Base-by-base conservation (phyloP, 2,329 filamentous ascomycete genomes). In the Xylariaceae sp. region DNA sequence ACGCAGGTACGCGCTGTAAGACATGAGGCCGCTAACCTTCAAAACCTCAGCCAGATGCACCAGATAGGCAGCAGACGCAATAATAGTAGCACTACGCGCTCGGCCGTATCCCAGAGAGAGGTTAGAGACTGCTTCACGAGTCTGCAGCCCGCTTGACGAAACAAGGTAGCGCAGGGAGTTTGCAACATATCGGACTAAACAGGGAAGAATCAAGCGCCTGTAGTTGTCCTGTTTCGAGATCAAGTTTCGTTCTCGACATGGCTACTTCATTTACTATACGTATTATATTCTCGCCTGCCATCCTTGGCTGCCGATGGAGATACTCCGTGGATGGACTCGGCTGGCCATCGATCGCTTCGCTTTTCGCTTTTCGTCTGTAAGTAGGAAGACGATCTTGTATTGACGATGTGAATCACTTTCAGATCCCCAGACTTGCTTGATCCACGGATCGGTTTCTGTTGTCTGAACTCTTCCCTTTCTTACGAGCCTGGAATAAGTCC, bases 141-240 rank as follows among this genome's bases (percentile, higher is more conserved):
- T 48, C n/a, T n/a, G n/a, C n/a, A n/a, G n/a, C n/a, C 37, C 40
- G 46, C 42, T 39, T 43, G 33, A 44, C 48, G 45, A 49, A 50
- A 54, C 45, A 42, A 40, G 45, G 37, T 37, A 46, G 40, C 44
- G 45, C 49, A 44, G 52, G 51, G 47, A 51, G 38, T 45, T 49
- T 44, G 29, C 47, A 40, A 42, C 44, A 37, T 36, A 49, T 55
- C 44, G 49, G 53, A 53, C 53, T 27, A 50, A 55, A 55, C 48
- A 41, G n/a, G 53, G 48, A 53, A 54, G 52, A 48, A 44, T 48
- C 50, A 47, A 55, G 38, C 42, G 37, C 37, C 43, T 48, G 40
- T 42, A 47, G 35, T 52, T n/a, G n/a, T n/a, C n/a, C n/a, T n/a
- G n/a, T n/a, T n/a, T n/a, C n/a, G n/a, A n/a, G n/a, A n/a, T n/a